Base-by-base conservation (phyloP, 2,329 filamentous ascomycete species). In the Calonectria pauciramosa region DNA sequence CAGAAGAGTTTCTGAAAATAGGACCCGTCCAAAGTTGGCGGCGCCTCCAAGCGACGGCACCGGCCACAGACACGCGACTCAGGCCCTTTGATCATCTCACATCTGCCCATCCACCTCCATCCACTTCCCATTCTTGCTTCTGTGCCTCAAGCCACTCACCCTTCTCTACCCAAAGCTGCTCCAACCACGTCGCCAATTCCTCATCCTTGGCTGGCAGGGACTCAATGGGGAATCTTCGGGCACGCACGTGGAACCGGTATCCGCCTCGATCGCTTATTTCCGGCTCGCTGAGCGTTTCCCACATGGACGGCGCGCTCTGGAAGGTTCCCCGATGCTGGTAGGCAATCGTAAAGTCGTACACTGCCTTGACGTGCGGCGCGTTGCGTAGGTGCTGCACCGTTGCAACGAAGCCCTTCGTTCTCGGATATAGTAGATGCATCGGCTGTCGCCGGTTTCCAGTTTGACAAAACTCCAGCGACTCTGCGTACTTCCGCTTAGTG, bases 401-500 rank as follows among this genome's bases (percentile, higher is more conserved):
- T 34, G 90, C 88, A 63, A 92, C 86, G 81, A 93, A 93, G 66
- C 91, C 91, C 81, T 90, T 92, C 26, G 88, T 91, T 38, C 36
- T 91, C 28, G 91, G 91, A 78, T 92, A 92, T 23, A 93, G 86
- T 16, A 91, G 86, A 82, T 93, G 89, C 82, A 86, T 86, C 9
- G 90, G 90, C 75, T 91, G 86, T 2, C 88, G 87, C 60, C 87
- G 87, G 75, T 85, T 81, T 77, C 89, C 87, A 74, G 85, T 84
- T 70, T 86, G 85, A 83, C 90, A 92, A 88, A 89, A 92, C 9
- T 82, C 80, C 72, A 85, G 85, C 1, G 90, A 88, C 75, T 89
- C 86, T 56, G 85, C 83, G 76, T 90, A 88, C 82, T 92, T 93
- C 70, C 84, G 80, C 1, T 85, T 84, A 3, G 90, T 92, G 81